phyloP scores from a whole-genome alignment of 2,329 filamentous ascomycete genomes.

The Aspergillus puulaauensis region DNA sequence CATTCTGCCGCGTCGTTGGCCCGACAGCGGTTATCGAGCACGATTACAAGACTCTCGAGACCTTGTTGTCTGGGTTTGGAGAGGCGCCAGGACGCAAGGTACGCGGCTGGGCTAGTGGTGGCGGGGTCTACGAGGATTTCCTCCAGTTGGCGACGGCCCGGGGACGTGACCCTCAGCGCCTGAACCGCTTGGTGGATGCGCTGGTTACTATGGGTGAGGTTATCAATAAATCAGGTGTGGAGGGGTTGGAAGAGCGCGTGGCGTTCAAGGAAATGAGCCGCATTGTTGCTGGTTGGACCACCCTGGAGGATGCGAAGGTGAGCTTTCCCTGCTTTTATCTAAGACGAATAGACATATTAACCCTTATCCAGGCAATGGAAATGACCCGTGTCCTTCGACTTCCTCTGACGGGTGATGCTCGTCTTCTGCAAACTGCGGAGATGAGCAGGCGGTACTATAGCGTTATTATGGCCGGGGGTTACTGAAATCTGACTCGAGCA shows the following conservation, averaged over 20 bases:
- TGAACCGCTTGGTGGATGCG: constrained; percentile 50
- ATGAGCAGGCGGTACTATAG: constrained; percentile 69
- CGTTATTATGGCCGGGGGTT: constrained; percentile 57
- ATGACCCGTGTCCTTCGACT: constrained; percentile 41
- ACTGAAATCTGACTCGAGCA: constrained; percentile 24
- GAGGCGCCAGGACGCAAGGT: constrained; percentile 61
- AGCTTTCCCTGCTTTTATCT: constrained; percentile 21
- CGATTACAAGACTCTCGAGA: constrained; percentile 69
- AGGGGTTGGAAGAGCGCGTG: constrained; percentile 61
- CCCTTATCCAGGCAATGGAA: constrained; percentile 28
- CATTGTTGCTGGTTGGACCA: constrained; percentile 66
- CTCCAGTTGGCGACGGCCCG: constrained; percentile 49
- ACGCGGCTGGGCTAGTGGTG: constrained; percentile 73
- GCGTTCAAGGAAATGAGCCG: constrained; percentile 81
- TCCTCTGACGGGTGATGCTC: constrained; percentile 68
- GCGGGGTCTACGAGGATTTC: constrained; percentile 73
- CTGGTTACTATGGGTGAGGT: constrained; percentile 43
- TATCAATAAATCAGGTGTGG: constrained; percentile 52
- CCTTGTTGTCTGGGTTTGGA: constrained; percentile 70
- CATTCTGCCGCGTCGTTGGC: constrained; percentile 77
- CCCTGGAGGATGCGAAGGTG: constrained; percentile 61
- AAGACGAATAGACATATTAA: constrained; percentile 1
- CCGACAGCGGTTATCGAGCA: constrained; percentile 79
- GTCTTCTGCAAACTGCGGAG: constrained; percentile 68
- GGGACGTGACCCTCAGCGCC: constrained; percentile 41